Conservation (phyloP, 2,329 filamentous ascomycete genomes). For the Monilinia laxa region DNA sequence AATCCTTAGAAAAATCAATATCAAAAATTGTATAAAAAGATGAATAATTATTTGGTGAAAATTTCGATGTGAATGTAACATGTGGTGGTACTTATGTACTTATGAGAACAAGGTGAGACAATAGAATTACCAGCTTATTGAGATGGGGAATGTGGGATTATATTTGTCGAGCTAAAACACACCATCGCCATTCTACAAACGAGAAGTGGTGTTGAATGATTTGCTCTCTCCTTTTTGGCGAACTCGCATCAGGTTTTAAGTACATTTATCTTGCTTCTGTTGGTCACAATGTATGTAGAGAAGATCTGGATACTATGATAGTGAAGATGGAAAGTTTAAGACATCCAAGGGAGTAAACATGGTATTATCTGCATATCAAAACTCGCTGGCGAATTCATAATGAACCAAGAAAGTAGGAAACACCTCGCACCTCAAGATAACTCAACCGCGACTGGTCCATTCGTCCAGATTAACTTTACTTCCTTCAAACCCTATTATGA, state of each 20-base stretch:
- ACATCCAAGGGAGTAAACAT: constrained; percentile 1
- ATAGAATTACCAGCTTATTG: not conserved
- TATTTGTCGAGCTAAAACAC: not conserved
- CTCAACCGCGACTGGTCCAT: not conserved
- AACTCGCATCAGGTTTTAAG: not conserved
- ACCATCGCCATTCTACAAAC: not conserved
- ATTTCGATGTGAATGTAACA: not conserved
- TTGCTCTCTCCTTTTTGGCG: not conserved
- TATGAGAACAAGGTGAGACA: not conserved
- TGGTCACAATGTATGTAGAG: not conserved
- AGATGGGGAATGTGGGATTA: not conserved
- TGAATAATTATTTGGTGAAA: not conserved
- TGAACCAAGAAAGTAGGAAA: constrained; percentile 19
- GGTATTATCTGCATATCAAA: constrained; percentile 20
- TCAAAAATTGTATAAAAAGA: not conserved
- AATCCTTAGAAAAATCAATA: no score
- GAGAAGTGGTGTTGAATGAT: not conserved
- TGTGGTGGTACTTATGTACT: no score
- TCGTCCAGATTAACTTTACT: not conserved
- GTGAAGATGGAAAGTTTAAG: not conserved
- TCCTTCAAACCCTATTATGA: constrained; percentile 5
- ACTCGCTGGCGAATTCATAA: constrained; percentile 20
- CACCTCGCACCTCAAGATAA: constrained; percentile 23
- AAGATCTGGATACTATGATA: not conserved
- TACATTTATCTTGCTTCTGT: not conserved